Base-by-base conservation (phyloP, 2,329 filamentous ascomycete species). In the Cladosporium sp. region DNA sequence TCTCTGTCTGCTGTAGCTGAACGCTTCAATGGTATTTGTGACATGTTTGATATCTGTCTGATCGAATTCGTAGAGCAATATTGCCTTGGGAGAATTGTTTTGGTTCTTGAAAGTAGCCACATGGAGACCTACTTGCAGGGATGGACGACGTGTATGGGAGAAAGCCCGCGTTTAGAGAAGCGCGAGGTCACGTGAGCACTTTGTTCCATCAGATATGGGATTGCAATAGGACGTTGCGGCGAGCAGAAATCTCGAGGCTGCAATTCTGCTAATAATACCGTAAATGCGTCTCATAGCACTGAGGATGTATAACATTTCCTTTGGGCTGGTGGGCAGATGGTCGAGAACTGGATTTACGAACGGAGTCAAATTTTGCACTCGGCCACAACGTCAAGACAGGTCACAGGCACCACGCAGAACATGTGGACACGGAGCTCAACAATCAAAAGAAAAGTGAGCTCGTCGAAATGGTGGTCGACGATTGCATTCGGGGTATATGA, bases 1-100 rank as follows among this genome's bases (percentile, higher is more conserved):
- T 76, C 71, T 55, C 73, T 68, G 57, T 75, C 71, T 60, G 70
- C 68, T 7, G 74, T 71, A 52, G 65, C 71, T 15, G 68, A 62
- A 34, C 76, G 70, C 63, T 78, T 74, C 63, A 70, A 59, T 5
- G 63, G 47, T 4, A 39, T 20, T 13, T 58, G 55, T 24, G 61
- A 17, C 62, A 65, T 64, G 13, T 19, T 58, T 4, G 24, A 20
- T 35, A 48, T 32, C 12, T 48, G 45, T 19, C 17, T 34, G 17
- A 35, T 48, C 45, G 28, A 35, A 7, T n/a, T 19, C 15, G 15
- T 32, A 4, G 13, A 25, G 10, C 45, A 22, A 45, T 10, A n/a
- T 45, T 22, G 15, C 8, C 24, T 28, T 13, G 20, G 8, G 6
- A 45, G 42, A 3, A 45, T n/a, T 9, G 42, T 15, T 13, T 20